Base-by-base conservation (phyloP, 768 basidiomycete species). In the Mycena rosella region DNA sequence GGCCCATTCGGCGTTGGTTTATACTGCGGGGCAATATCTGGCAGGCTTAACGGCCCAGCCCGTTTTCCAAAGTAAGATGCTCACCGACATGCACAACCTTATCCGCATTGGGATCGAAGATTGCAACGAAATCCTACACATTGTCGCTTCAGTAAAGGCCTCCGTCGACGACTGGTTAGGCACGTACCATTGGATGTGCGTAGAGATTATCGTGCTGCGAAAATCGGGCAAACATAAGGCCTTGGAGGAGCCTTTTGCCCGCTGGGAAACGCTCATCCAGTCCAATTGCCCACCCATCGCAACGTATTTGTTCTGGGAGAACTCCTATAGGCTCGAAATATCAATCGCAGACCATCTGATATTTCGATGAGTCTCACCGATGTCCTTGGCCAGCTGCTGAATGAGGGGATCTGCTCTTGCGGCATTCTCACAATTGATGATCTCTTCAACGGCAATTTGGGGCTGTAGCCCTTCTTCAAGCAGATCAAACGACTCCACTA, bases 201-300 rank as follows among this genome's bases (percentile, higher is more conserved):
- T 96, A 96, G 15, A 96, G 84, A 76, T 97, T 96, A 48, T 94
- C 94, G 72, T 97, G 90, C 60, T 87, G 81, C 3, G 87, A 87
- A 68, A 90, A 88, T 27, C 96, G 86, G 14, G 94, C 94, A 74
- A 91, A 96, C 20, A 92, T 72, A 5, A 96, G 77, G 6, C 89
- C 95, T 75, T 96, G 96, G 74, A 96, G 95, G 27, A 96, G 81
- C 30, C 92, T 87, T 49, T 82, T 81, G 15, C 79, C 77, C 54
- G 85, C 81, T 0, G 93, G 91, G 83, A 96, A 98, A 18, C 96
- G 90, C 24, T 90, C 89, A 71, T 98, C 96, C 69, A 91, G 93
- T 42, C 96, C 96, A 68, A 98, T 91, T 0, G 92, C 87, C 96
- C 96, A 98, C 3, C 95, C 95, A 67, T 96, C 95, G 52, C 91